Evolutionary conservation across 805 yeast genomes (phyloP).

Genomic region (Cyberlindnera mycetangii): DNA sequence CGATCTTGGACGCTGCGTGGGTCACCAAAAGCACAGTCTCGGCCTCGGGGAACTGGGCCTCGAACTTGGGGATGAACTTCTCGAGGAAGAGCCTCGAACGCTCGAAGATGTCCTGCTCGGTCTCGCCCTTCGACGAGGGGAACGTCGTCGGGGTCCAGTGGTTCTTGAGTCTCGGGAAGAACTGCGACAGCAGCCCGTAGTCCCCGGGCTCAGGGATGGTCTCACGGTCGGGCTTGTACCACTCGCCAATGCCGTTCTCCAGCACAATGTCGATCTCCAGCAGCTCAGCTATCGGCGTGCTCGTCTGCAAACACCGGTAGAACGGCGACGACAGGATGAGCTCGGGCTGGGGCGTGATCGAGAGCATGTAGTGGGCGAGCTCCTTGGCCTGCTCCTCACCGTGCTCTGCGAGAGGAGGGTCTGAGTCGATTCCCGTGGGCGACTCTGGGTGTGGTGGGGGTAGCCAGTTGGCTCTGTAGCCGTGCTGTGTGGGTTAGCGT

Average conservation of each 20-base stretch:
- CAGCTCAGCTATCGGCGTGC: constrained; percentile 60
- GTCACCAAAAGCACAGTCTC: constrained; percentile 71
- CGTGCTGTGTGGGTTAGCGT: constrained; percentile 48
- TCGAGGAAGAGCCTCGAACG: constrained; percentile 58
- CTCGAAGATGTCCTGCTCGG: constrained; percentile 61
- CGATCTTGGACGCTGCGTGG: constrained; percentile 92
- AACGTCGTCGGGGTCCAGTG: constrained; percentile 53
- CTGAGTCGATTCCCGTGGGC: constrained; percentile 89
- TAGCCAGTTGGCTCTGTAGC: constrained; percentile 86
- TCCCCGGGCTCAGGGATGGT: constrained; percentile 70
- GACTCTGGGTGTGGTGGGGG: constrained; percentile 67
- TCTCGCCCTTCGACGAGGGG: constrained; percentile 73
- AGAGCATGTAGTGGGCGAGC: constrained; percentile 57
- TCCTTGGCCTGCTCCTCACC: constrained; percentile 88
- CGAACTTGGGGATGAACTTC: constrained; percentile 55
- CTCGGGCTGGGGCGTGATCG: constrained; percentile 58
- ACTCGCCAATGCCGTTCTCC: constrained; percentile 89
- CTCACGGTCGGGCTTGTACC: constrained; percentile 74
- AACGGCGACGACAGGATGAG: constrained; percentile 79
- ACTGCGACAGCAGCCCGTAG: constrained; percentile 42
- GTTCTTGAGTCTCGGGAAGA: constrained; percentile 49
- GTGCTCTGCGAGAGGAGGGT: constrained; percentile 82
- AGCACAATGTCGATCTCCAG: constrained; percentile 57
- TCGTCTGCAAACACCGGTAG: constrained; percentile 84
- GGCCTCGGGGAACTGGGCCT: constrained; percentile 53